Percentiles rank a stretch among this genome's conserved stretches.
Evolutionary conservation across 495 filamentous ascomycete genomes (phyloP).

Genomic region (Cercophora sp.): DNA sequence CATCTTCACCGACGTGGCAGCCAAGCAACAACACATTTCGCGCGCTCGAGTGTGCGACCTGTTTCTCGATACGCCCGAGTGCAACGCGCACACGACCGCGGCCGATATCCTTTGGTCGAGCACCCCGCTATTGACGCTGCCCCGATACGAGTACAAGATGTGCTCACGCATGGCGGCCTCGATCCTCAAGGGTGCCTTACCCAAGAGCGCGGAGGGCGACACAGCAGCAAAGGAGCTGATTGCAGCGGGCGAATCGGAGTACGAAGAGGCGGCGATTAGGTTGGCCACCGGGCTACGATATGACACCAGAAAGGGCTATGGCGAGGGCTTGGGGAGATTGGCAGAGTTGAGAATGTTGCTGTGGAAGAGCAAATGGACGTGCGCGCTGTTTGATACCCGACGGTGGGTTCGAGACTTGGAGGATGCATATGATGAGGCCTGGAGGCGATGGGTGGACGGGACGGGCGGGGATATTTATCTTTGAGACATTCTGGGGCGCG

Average conservation of each 20-base stretch:
- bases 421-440: slow-evolving; percentile 80
- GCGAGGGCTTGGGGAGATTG: slow-evolving; percentile 62
- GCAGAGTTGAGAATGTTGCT: slow-evolving; percentile 73
- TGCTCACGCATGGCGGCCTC: slow-evolving; percentile 96
- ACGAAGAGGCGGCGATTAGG: slow-evolving; percentile 74
- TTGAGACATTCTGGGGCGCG: slow-evolving; percentile 16
- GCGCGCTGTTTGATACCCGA: slow-evolving; percentile 83
- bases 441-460: slow-evolving; percentile 80
- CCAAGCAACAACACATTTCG: slow-evolving; percentile 91
- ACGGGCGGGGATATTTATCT: slow-evolving; percentile 87
- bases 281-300: slow-evolving; percentile 69
- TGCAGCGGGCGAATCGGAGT: slow-evolving; percentile 69
- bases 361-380: slow-evolving; percentile 75
- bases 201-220: slow-evolving; percentile 61
- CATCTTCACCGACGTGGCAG: slow-evolving; percentile 93
- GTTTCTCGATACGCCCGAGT: slow-evolving; percentile 96
- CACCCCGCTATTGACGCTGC: slow-evolving; percentile 88
- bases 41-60: slow-evolving; percentile 89
- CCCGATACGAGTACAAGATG: slow-evolving; percentile 97
- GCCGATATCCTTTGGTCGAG: slow-evolving; percentile 95
- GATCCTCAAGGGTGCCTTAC: slow-evolving; percentile 85
- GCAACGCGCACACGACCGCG: slow-evolving; percentile 96
- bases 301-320: slow-evolving; percentile 32
- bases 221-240: slow-evolving; percentile 71
- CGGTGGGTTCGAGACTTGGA: slow-evolving; percentile 94